Conservation (phyloP, 1,284 basidiomycete genomes). For the Golubevia pallescens region DNA sequence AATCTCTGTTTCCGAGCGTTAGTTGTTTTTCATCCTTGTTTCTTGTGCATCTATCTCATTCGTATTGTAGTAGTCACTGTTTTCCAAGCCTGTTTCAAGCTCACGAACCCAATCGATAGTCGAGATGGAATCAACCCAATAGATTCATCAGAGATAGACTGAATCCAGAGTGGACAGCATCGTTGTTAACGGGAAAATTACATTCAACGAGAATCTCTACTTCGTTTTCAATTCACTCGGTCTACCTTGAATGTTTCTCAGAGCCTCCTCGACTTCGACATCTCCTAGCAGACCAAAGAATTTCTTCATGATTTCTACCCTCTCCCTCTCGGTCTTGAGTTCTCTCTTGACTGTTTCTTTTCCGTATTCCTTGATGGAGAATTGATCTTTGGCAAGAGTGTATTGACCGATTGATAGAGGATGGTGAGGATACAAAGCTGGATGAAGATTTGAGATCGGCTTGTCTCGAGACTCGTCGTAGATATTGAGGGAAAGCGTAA, state of each 20-base stretch:
- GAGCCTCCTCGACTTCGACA: slow-evolving; percentile 9
- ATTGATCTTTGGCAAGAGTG: slow-evolving; percentile 17
- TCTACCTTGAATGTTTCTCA: slow-evolving; percentile 12
- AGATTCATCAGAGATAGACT: too few species aligned
- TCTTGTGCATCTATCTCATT: too few species aligned
- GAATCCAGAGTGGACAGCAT: too few species aligned
- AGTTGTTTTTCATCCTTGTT: too few species aligned
- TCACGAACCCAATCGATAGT: too few species aligned
- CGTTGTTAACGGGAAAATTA: too few species aligned
- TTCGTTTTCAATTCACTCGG: slow-evolving; percentile 11
- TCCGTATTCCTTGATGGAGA: slow-evolving; percentile 10
- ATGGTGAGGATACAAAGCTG: slow-evolving; percentile 24
- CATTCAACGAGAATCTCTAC: not conserved
- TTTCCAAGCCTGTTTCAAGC: too few species aligned
- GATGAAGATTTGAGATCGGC: not conserved
- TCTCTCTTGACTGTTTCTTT: not conserved
- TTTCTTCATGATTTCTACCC: slow-evolving; percentile 17
- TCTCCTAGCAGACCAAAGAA: slow-evolving; percentile 19
- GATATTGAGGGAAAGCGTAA: slow-evolving; percentile 16
- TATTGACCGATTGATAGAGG: slow-evolving; percentile 18
- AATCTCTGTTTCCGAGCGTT: too few species aligned
- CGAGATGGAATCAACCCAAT: too few species aligned
- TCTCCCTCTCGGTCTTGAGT: slow-evolving; percentile 14
- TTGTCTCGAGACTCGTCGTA: too few species aligned
- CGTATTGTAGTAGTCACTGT: too few species aligned